phyloP scores from a whole-genome alignment of 352 stramenopile species.

The Plasmopara muralis region DNA sequence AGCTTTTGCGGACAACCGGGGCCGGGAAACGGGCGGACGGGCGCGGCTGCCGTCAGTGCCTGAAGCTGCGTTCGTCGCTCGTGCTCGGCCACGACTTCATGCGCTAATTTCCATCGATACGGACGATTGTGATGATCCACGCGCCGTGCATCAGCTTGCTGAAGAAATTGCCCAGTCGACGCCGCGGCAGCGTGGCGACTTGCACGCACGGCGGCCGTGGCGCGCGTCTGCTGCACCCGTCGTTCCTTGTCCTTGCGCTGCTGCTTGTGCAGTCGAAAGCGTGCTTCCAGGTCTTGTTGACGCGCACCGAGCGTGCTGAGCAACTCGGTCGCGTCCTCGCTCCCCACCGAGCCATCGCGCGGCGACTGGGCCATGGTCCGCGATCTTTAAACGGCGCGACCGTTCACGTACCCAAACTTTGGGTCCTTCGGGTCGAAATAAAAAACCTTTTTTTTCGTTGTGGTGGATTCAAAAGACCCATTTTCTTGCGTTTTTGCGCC shows the following conservation, averaged over 20 bases:
- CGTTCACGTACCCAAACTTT: no score
- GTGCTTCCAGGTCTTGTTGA: constrained; percentile 61
- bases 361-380: constrained; percentile 11
- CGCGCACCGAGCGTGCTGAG: no score
- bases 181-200: constrained; percentile 18
- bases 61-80: constrained; percentile 54
- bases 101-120: constrained; percentile 76
- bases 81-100: constrained; percentile 55
- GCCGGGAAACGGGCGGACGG: constrained; percentile 55
- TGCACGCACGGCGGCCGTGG: constrained; percentile 20
- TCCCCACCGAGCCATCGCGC: neutral
- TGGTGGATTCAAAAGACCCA: no score
- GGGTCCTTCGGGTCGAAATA: no score
- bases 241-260: constrained; percentile 60
- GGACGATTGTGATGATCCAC: constrained; percentile 85
- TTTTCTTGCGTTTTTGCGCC: no score
- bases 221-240: constrained; percentile 49
- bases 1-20: no score
- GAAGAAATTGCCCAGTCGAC: constrained; percentile 6
- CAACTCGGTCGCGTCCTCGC: neutral
- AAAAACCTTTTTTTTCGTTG: no score
- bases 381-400: no score
- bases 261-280: constrained; percentile 77
- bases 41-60: constrained; percentile 39
- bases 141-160: constrained; percentile 38